Base-by-base conservation (phyloP, 1,139 yeast species). In the Groenewaldozyma auringiensis region DNA sequence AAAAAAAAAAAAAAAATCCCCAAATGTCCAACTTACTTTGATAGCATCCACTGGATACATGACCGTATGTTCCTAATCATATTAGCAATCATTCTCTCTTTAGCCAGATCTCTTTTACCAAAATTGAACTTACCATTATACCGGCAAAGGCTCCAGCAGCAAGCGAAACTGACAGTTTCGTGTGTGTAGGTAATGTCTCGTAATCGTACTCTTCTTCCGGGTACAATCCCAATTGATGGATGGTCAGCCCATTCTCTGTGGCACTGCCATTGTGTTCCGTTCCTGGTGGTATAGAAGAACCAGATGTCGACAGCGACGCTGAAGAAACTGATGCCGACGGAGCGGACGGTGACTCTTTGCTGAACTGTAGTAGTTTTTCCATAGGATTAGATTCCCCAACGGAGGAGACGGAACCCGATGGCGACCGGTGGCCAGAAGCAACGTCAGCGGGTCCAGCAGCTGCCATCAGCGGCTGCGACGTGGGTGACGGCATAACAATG, bases 141-240 rank as follows among this genome's bases (percentile, higher is more conserved):
- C 98, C 98, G 16, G 98, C 98, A 69, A 87, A 85, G 0, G 97
- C 97, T 14, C 98, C 98, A 2, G 98, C 98, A 14, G 74, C 63
- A 53, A 92, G 72, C 62, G 89, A 95, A 8, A 95, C 88, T 3
- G 79, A 65, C 47, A 92, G 68, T 1, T 96, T 82, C 13, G 96
- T 89, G 58, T 81, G 81, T 38, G 83, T 86, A 1, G 98, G 98
- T 40, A 92, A 74, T 1, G 96, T 82, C 65, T 92, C 98, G 64
- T 92, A 92, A 61, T 89, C 96, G 42, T 54, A 53, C 37, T 56
- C 62, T 41, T 64, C 69, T 25, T 57, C 61, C 22, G 31, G 37
- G 2, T 29, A n/a, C 21, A 33, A 32, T 11, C 9, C 40, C 29
- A 37, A 37, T 13, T 33, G 36, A 17, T 17, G 29, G 6, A 25